A percentile compares a stretch with the other conserved stretches of the same genome.
Evolutionary conservation across 192 early-diverging fungal genomes (phyloP).

Genomic region (Funneliformis mosseae): DNA sequence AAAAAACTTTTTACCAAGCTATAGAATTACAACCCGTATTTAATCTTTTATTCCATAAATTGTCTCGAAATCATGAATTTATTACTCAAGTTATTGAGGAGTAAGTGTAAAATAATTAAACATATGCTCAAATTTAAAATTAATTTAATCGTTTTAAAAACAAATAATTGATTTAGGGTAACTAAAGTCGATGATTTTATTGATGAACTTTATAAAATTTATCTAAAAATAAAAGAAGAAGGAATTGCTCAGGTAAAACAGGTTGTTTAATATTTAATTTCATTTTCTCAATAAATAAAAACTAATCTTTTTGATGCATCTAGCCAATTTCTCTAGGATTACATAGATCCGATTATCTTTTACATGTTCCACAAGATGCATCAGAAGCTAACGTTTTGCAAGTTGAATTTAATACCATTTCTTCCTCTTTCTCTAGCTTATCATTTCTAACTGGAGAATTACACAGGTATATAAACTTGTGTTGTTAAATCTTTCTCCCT

Average conservation of each 20-base stretch:
- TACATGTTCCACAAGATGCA: slow-evolving; percentile 61
- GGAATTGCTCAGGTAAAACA: slow-evolving; percentile 59
- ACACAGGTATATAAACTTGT: slow-evolving; percentile 59
- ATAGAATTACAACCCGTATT: slow-evolving; percentile 74
- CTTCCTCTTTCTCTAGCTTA: slow-evolving; percentile 86
- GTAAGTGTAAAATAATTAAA: slow-evolving; percentile 41
- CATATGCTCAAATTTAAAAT: not conserved
- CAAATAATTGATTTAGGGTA: slow-evolving; percentile 49
- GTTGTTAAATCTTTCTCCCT: not conserved
- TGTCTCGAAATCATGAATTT: slow-evolving; percentile 78
- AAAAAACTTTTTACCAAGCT: slow-evolving; percentile 70
- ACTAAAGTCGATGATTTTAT: slow-evolving; percentile 86
- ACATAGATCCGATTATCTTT: slow-evolving; percentile 91
- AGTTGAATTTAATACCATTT: slow-evolving; percentile 97
- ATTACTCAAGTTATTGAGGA: slow-evolving; percentile 70
- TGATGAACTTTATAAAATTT: slow-evolving; percentile 73
- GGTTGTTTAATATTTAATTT: not conserved
- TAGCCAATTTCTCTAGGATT: slow-evolving; percentile 77
- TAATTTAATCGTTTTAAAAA: not conserved
- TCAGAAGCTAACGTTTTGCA: slow-evolving; percentile 74
- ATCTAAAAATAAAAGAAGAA: slow-evolving; percentile 61
- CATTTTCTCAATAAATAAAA: not conserved
- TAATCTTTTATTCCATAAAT: slow-evolving; percentile 78
- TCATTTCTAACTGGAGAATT: slow-evolving; percentile 73
- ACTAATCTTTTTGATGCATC: not conserved